Base-by-base conservation (phyloP, 2,329 filamentous ascomycete species). In the Rutstroemia sp. region DNA sequence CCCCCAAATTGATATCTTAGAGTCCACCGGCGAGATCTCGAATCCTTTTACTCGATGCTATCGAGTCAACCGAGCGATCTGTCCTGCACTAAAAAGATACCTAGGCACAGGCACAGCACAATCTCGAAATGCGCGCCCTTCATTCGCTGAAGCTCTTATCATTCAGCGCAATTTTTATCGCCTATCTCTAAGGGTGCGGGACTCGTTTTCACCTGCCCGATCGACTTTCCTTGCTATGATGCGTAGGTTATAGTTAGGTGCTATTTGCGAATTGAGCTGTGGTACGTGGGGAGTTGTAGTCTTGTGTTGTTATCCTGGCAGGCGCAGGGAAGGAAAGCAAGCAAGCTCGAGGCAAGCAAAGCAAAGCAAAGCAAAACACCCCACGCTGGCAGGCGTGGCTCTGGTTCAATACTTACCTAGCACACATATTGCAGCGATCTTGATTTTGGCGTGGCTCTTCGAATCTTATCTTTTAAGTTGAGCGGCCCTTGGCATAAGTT, bases 141-240 rank as follows among this genome's bases (percentile, higher is more conserved):
- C 23, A 63, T 61, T 63, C 51, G 61, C 39, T 44, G 34, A 58
- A 61, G 61, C 60, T 63, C 61, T 62, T 62, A 63, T 62, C 61
- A 61, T 38, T 56, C 19, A 38, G 39, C 21, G 50, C 44, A 14
- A 8, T 23, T 16, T 34, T 54, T 19, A 39, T 47, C 42, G 50
- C 51, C 48, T 51, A 49, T 56, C 52, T 53, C 9, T 27, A 37
- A n/a, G 39, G 16, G 39, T 18, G 51, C 14, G 42, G 51, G 37
- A 53, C 34, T 49, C 34, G 49, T 34, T 14, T n/a, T 23, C 27
- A 30, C 30, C 30, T 5, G 4, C 30, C 30, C 4, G 4, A 34
- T 34, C 5, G 3, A 34, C 9, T 34, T 34, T 34, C 30, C 30
- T 34, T 34, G 30, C 30, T 34, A 3, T 34, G 2, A 34, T 34